Conservation (phyloP, 2,329 filamentous ascomycete species). For the Zymoseptoria pseudotritici region DNA sequence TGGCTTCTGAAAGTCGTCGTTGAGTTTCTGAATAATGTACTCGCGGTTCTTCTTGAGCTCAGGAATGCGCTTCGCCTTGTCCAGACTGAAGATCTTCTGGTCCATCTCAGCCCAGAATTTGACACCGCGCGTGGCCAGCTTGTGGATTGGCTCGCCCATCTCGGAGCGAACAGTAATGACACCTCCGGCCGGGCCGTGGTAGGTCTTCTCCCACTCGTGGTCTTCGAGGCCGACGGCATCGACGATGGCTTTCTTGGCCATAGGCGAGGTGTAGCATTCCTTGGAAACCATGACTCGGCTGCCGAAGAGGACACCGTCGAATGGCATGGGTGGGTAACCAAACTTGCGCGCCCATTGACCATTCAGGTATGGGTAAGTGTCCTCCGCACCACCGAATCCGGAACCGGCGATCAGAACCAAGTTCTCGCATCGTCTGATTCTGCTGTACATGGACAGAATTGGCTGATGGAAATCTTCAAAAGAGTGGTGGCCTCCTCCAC, state of each 20-base stretch:
- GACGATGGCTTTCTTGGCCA: conserved; percentile 83
- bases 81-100: conserved; percentile 91
- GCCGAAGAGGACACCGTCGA: conserved; percentile 83
- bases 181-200: conserved; percentile 83
- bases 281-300: conserved; percentile 93
- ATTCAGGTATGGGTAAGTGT: conserved; percentile 87
- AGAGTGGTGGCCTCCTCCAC: conserved; percentile 89
- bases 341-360: conserved; percentile 81
- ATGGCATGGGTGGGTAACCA: conserved; percentile 87
- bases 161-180: conserved; percentile 95
- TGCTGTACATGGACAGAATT: conserved; percentile 81
- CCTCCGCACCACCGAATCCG: conserved; percentile 82
- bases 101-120: conserved; percentile 99
- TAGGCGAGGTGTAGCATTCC: conserved; percentile 80
- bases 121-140: conserved; percentile 93
- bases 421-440: conserved; percentile 78
- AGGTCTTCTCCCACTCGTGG: conserved; percentile 81
- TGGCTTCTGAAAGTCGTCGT: conserved; percentile 93
- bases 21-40: conserved; percentile 91
- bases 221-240: conserved; percentile 79
- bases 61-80: conserved; percentile 85
- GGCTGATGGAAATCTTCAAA: conserved; percentile 94
- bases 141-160: conserved; percentile 99
- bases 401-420: conserved; percentile 84
- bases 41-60: conserved; percentile 83